A percentile compares a stretch with the other conserved stretches of the same genome.
These are phyloP conservation scores for Lophiotrema nucula DNA, from an alignment of 495 filamentous ascomycete species.

Conservation along the genomic window DNA sequence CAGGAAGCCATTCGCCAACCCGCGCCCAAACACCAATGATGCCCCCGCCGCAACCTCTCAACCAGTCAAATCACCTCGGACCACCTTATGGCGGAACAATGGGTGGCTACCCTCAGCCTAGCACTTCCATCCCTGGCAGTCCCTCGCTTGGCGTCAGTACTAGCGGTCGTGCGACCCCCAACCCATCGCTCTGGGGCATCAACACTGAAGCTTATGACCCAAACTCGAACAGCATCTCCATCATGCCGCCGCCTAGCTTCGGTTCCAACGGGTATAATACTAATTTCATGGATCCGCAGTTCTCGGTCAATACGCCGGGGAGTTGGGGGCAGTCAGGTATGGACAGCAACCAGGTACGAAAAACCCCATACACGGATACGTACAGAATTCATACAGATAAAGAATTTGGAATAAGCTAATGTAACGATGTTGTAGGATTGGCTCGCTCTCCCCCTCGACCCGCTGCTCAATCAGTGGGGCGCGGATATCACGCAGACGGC, in stretches of 20 bases:
- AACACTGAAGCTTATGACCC: conserved; percentile 43
- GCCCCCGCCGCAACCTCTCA: conserved; percentile 18
- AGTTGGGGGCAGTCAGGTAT: not conserved
- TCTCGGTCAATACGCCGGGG: not conserved
- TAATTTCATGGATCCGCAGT: not conserved
- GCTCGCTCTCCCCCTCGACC: conserved; percentile 50
- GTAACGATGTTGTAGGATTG: too few relatives aligned
- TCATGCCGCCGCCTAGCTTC: conserved; percentile 49
- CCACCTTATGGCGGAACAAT: conserved; percentile 2
- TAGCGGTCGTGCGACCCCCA: conserved; percentile 31
- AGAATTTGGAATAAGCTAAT: too few relatives aligned
- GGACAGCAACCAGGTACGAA: conserved; percentile 17
- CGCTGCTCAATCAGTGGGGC: conserved; percentile 40
- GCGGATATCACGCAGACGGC: conserved; percentile 43
- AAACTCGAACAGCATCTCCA: conserved; percentile 43
- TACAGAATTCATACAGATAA: too few relatives aligned
- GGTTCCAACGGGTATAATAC: conserved; percentile 25
- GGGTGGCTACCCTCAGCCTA: not conserved
- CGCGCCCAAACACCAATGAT: conserved; percentile 28
- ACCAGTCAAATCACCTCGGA: conserved; percentile 1
- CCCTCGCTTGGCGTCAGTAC: conserved; percentile 16
- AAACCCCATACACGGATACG: too few relatives aligned
- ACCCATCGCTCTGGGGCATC: conserved; percentile 43
- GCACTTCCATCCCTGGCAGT: conserved; percentile 9
- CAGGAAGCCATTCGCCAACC: conserved; percentile 18